Base-by-base conservation (phyloP, 768 basidiomycete genomes). In the Lactarius sp. region DNA sequence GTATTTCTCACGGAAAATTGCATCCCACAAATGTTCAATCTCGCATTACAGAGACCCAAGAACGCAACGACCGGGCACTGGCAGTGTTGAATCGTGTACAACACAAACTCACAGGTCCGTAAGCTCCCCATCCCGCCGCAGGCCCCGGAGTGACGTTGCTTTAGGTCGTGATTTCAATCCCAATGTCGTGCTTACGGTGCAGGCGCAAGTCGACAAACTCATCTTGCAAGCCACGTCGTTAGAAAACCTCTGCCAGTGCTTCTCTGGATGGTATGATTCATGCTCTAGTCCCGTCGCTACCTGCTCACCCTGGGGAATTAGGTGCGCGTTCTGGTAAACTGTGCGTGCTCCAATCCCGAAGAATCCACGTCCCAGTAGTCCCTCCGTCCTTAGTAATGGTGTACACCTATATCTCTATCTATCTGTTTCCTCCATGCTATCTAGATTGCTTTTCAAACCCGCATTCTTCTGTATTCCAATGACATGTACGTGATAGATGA, bases 221-320 rank as follows among this genome's bases (percentile, higher is more conserved):
- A 98, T 99, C 66, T 82, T 87, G 66, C 93, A 98, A 73, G 93
- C 97, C 5, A 97, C 91, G 4, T 88, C 92, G 14, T 74, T 98
- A 50, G 95, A 98, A 74, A 97, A 98, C 73, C 83, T 98, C 2
- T 97, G 94, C 73, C 95, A 96, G 73, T 94, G 93, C 71, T 97
- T 96, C 79, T 91, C 93, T 65, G 94, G 94, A 73, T 96, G 94
- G 94, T 88, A 70, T 58, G 83, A 33, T 39, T 42, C 46, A 52
- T 41, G 9, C 37, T 22, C 27, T 37, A 3, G 3, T 46, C 10
- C 16, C 10, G 13, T n/a, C n/a, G 51, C 10, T 1, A 22, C 18
- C 2, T 49, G 52, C 65, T 68, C 51, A 59, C 41, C 12, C 50
- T 1, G 10, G 10, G 27, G 12, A 22, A 55, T 33, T 55, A 68